Evolutionary conservation across 177 flowering plant species (phyloP).

Genomic region (Vitis hybrid): DNA sequence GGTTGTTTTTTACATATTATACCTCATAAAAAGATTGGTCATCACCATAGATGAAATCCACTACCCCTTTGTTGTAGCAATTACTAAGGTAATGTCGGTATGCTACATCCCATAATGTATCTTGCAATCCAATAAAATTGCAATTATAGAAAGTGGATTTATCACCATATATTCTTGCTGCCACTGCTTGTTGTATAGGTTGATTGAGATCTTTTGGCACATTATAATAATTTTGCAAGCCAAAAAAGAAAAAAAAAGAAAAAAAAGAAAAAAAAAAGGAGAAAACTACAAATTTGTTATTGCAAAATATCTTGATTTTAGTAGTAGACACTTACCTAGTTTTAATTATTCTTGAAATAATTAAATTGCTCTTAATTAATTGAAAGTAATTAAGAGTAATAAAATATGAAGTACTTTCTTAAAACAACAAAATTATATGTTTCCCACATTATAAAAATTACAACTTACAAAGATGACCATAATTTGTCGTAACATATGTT

Average conservation of each 20-base stretch:
- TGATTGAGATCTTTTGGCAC: neutral
- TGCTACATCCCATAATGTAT: conserved; percentile 22
- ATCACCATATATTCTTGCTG: conserved; percentile 24
- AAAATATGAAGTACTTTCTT: no score
- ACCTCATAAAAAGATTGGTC: conserved; percentile 37
- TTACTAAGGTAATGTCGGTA: conserved; percentile 30
- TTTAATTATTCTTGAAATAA: no score
- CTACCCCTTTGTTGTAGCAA: conserved; percentile 30
- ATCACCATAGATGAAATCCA: conserved; percentile 36
- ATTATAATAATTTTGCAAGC: conserved; percentile 13
- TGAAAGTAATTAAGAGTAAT: no score
- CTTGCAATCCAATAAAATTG: conserved; percentile 30
- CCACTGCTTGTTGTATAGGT: conserved; percentile 14
- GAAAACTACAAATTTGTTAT: no score
- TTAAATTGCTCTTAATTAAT: no score
- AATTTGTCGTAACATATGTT: no score
- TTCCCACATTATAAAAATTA: no score
- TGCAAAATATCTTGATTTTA: no score
- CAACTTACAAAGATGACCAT: no score
- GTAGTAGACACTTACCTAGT: no score
- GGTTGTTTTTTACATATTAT: neutral
- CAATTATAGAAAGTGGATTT: conserved; percentile 26
- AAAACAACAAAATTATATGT: no score
- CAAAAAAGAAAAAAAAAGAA: neutral
- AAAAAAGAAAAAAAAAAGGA: neutral